phyloP scores from a whole-genome alignment of 164 flowering plant species.

The Brasenia schreberi region DNA sequence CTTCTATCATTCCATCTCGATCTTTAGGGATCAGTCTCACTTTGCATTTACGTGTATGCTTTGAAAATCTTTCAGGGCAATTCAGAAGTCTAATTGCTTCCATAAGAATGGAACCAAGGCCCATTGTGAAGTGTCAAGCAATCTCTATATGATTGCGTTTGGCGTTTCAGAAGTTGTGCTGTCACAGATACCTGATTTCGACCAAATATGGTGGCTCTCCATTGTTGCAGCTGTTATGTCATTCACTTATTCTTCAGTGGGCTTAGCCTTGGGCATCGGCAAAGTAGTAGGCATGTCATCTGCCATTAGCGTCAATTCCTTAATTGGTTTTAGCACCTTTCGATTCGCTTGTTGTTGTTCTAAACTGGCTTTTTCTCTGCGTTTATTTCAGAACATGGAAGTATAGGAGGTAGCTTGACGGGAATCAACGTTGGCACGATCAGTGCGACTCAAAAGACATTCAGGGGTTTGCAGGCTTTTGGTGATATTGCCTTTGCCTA shows the following conservation, averaged over 20 bases:
- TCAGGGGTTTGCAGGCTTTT: not conserved
- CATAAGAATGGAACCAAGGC: constrained; percentile 20
- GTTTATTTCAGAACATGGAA: constrained; percentile 27
- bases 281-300: constrained; percentile 28
- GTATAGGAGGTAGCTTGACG: constrained; percentile 41
- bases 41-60: not conserved
- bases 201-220: constrained; percentile 59
- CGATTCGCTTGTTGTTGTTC: not conserved
- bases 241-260: constrained; percentile 45
- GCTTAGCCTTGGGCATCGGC: constrained; percentile 41
- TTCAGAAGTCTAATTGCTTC: constrained; percentile 44
- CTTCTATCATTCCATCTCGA: not conserved
- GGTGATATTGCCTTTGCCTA: not conserved
- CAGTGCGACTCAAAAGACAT: constrained; percentile 12
- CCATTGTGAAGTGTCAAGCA: constrained; percentile 3
- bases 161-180: constrained; percentile 27
- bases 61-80: constrained; percentile 27
- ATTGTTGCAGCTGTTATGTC: constrained; percentile 59
- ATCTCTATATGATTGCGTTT: constrained; percentile 42
- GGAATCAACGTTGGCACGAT: constrained; percentile 58
- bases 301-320: not conserved
- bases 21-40: not conserved
- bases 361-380: not conserved
- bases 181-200: constrained; percentile 47
- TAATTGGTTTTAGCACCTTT: not conserved